Evolutionary conservation across 1,284 basidiomycete genomes (phyloP).

Genomic region (Puccinia triticina): DNA sequence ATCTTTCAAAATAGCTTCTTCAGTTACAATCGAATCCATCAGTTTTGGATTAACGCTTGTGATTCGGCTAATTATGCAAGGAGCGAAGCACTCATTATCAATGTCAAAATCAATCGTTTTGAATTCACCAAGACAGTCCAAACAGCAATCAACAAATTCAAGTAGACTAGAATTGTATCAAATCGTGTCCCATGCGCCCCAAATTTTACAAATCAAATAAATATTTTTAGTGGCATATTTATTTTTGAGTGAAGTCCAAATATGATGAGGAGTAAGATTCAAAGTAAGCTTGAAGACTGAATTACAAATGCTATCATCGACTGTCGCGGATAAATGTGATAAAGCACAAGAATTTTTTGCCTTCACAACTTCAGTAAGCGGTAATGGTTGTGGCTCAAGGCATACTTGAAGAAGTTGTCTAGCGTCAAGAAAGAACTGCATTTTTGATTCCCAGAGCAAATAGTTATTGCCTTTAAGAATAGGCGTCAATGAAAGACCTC

Average conservation of each 20-base stretch:
- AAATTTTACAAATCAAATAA: background rate
- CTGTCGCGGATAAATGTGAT: background rate
- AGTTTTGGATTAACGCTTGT: background rate
- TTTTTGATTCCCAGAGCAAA: constrained; percentile 7
- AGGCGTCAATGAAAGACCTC: background rate
- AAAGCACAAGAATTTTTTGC: background rate
- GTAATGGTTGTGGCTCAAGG: background rate
- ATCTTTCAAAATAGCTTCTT: background rate
- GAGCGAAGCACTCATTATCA: background rate
- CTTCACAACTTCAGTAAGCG: background rate
- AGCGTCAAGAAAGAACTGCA: background rate
- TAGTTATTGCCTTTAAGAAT: background rate
- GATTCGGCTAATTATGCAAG: background rate
- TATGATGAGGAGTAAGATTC: background rate
- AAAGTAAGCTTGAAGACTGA: background rate
- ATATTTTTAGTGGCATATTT: background rate
- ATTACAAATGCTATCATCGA: background rate
- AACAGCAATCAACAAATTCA: background rate
- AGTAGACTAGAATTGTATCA: background rate
- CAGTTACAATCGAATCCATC: background rate
- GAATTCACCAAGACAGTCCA: too few relatives aligned
- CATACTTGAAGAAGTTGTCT: background rate
- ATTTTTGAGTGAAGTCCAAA: background rate
- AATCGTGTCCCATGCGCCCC: background rate
- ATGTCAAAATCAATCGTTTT: background rate